phyloP scores from a whole-genome alignment of 179 eudicot genomes.

The Actinidia polygama region DNA sequence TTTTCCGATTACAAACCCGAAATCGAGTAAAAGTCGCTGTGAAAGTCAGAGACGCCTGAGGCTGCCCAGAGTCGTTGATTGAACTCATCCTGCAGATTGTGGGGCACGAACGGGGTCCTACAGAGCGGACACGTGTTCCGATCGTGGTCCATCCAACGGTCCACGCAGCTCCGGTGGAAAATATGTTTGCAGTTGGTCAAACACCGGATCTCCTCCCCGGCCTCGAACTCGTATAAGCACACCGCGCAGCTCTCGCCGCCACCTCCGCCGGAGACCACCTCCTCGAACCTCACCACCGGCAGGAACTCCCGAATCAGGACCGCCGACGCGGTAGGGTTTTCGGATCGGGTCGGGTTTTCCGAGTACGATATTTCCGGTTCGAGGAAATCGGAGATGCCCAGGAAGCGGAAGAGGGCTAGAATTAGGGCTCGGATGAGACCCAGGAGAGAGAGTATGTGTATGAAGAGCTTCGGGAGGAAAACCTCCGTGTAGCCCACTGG shows the following conservation, averaged over 20 bases:
- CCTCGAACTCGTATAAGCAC: conserved; percentile 53
- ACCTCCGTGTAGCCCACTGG: conserved; percentile 55
- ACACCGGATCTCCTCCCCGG: conserved; percentile 53
- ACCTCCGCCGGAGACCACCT: conserved; percentile 10
- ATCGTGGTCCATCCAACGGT: conserved; percentile 69
- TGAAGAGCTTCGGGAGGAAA: conserved; percentile 51
- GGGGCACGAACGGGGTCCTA: conserved; percentile 45
- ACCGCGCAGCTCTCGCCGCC: conserved; percentile 54
- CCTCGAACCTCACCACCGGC: conserved; percentile 43
- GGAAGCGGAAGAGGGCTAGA: conserved; percentile 29
- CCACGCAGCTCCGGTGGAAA: conserved; percentile 61
- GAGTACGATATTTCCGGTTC: conserved; percentile 27
- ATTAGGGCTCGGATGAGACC: conserved; percentile 38
- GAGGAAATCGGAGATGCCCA: conserved; percentile 40
- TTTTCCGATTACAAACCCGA: conserved; percentile 22
- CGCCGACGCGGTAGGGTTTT: conserved; percentile 38
- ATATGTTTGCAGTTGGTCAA: conserved; percentile 56
- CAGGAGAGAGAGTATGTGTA: conserved; percentile 43
- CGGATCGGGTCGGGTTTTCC: neutral
- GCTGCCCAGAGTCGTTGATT: conserved; percentile 52
- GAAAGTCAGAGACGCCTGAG: conserved; percentile 27
- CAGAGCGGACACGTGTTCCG: conserved; percentile 73
- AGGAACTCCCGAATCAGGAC: conserved; percentile 60
- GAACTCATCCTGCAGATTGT: conserved; percentile 38
- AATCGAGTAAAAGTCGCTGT: conserved; percentile 22